phyloP scores from a whole-genome alignment of 2,329 filamentous ascomycete genomes.

The Fusarium subtropicale region DNA sequence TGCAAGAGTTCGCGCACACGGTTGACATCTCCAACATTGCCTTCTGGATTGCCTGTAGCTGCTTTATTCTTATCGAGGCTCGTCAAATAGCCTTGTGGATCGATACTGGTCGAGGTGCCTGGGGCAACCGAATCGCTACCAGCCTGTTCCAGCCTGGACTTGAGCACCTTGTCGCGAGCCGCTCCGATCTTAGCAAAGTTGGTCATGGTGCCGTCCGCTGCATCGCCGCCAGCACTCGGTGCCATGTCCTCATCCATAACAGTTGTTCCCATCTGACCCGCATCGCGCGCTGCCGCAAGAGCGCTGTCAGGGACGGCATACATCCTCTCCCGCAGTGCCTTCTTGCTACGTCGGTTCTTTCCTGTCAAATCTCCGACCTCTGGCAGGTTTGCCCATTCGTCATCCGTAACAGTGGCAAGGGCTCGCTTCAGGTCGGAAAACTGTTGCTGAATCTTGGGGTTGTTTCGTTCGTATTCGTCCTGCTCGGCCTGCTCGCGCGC shows the following conservation, averaged over 20 bases:
- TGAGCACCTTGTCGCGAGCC: slow-evolving; percentile 93
- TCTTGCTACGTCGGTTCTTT: slow-evolving; percentile 87
- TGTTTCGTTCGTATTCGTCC: slow-evolving; percentile 96
- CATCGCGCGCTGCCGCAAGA: slow-evolving; percentile 84
- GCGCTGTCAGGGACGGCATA: slow-evolving; percentile 98
- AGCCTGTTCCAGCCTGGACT: slow-evolving; percentile 92
- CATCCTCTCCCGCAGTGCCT: slow-evolving; percentile 85
- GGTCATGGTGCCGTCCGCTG: slow-evolving; percentile 89
- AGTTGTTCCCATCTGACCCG: slow-evolving; percentile 85
- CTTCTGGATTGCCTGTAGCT: slow-evolving; percentile 80
- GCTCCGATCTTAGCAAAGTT: slow-evolving; percentile 98
- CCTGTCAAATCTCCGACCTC: slow-evolving; percentile 97
- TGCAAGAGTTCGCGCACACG: slow-evolving; percentile 92
- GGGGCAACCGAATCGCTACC: slow-evolving; percentile 73
- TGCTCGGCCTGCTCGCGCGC: slow-evolving; percentile 89
- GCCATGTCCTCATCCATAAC: slow-evolving; percentile 81
- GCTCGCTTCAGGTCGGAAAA: slow-evolving; percentile 96
- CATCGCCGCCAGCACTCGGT: slow-evolving; percentile 50
- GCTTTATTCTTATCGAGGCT: slow-evolving; percentile 86
- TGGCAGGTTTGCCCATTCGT: slow-evolving; percentile 95
- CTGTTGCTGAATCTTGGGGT: slow-evolving; percentile 97
- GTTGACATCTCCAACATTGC: slow-evolving; percentile 93
- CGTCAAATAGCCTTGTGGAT: slow-evolving; percentile 95
- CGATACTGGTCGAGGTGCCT: slow-evolving; percentile 90
- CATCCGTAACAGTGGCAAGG: slow-evolving; percentile 87